Evolutionary conservation across 257 asterid genomes (phyloP).

Genomic region (Plantago elongata): DNA sequence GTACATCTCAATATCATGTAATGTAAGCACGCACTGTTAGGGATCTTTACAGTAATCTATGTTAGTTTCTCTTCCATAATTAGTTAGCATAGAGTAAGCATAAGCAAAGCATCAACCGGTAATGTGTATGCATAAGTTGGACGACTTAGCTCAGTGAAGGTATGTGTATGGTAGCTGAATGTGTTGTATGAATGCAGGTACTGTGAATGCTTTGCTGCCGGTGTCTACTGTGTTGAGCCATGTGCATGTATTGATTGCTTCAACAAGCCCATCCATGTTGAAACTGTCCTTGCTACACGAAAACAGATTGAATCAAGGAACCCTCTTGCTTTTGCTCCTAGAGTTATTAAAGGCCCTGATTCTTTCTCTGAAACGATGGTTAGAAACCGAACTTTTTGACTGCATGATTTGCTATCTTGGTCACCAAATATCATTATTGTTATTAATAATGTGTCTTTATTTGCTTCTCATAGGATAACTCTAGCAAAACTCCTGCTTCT

Average conservation of each 20-base stretch:
- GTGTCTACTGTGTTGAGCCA: conserved; percentile 92
- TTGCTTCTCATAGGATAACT: conserved; percentile 47
- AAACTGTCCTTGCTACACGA: conserved; percentile 89
- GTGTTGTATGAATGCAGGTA: conserved; percentile 44
- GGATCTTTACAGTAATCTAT: no score
- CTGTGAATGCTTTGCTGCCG: conserved; percentile 99
- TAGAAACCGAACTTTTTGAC: conserved; percentile 17
- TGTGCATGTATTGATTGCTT: conserved; percentile 92
- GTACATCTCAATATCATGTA: no score
- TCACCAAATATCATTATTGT: not conserved
- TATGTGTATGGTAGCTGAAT: not conserved
- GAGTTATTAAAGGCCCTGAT: conserved; percentile 66
- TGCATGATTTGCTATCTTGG: not conserved
- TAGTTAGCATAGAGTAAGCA: no score
- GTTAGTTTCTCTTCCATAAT: no score
- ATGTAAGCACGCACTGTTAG: no score
- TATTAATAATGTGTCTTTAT: conserved; percentile 1
- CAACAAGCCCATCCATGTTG: conserved; percentile 95
- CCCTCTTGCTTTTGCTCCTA: conserved; percentile 98
- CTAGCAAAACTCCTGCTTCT: conserved; percentile 91
- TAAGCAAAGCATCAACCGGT: no score
- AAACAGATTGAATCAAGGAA: conserved; percentile 92
- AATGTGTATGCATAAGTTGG: no score
- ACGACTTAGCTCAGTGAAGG: no score
- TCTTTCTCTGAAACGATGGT: conserved; percentile 52